phyloP scores from a whole-genome alignment of 257 asterid genomes.

The Solanum chmielewskii region DNA sequence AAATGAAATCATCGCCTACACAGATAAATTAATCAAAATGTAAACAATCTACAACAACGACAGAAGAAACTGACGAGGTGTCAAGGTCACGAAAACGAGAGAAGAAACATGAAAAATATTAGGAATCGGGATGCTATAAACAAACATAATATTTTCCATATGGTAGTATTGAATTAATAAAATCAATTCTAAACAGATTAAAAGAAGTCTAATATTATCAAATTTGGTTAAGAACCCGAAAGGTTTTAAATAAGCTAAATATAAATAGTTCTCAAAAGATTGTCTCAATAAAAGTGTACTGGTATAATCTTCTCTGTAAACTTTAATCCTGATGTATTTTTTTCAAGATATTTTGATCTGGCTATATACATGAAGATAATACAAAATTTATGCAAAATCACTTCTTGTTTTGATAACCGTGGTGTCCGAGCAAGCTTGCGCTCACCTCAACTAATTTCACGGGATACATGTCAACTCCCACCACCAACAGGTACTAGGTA shows the following conservation, averaged over 20 bases:
- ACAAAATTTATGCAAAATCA: not conserved
- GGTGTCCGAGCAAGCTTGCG: not conserved
- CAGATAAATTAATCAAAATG: not conserved
- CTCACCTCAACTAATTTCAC: not conserved
- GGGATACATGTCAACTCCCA: not conserved
- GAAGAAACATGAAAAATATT: not conserved
- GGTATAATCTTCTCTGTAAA: not conserved
- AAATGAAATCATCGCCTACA: conserved; percentile 60
- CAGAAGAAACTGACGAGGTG: not conserved
- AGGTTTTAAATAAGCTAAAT: not conserved
- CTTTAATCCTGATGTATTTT: not conserved
- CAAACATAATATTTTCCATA: not conserved
- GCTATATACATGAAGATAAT: not conserved
- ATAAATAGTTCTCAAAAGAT: not conserved
- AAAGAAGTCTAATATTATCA: not conserved
- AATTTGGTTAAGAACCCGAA: not conserved
- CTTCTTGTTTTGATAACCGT: not conserved
- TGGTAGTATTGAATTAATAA: not conserved
- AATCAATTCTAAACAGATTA: not conserved
- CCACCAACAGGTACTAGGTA: not conserved
- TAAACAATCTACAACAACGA: not conserved
- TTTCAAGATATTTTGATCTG: not conserved
- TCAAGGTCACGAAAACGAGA: not conserved
- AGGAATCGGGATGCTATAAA: not conserved
- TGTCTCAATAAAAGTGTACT: not conserved